Percentiles rank a stretch among this genome's conserved stretches.
Evolutionary conservation across 2,329 filamentous ascomycete species (phyloP).

Genomic region (Aspergillus sp.): DNA sequence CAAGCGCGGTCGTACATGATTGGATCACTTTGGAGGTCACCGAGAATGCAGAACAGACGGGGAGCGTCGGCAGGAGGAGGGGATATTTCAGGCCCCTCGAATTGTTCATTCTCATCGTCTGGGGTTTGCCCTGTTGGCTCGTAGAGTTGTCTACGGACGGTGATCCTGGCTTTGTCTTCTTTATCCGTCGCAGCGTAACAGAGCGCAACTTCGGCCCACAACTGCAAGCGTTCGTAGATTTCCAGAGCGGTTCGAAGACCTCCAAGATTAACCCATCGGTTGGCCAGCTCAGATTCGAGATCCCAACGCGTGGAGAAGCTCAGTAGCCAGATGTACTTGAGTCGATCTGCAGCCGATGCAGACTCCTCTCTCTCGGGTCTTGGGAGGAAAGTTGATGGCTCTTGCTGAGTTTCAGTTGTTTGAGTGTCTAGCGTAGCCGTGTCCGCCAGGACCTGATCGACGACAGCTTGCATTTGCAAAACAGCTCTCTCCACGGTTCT

Average conservation of each 20-base stretch:
- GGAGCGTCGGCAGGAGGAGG: conserved; percentile 80
- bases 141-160: conserved; percentile 79
- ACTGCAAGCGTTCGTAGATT: conserved; percentile 88
- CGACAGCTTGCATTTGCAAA: conserved; percentile 88
- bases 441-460: conserved; percentile 91
- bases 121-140: conserved; percentile 53
- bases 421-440: conserved; percentile 55
- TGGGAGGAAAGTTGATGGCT: conserved; percentile 78
- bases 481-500: conserved; percentile 87
- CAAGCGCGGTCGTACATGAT: conserved; percentile 81
- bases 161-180: conserved; percentile 76
- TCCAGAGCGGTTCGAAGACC: conserved; percentile 87
- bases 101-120: conserved; percentile 53
- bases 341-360: conserved; percentile 68
- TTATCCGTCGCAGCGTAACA: conserved; percentile 78
- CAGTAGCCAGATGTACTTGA: conserved; percentile 81
- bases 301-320: conserved; percentile 88
- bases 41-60: conserved; percentile 87
- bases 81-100: conserved; percentile 68
- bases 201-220: conserved; percentile 93
- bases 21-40: conserved; percentile 77
- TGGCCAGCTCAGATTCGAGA: conserved; percentile 86
- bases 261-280: conserved; percentile 86
- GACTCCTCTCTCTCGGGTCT: conserved; percentile 72
- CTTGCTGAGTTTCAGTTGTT: conserved; percentile 33